Conservation (phyloP, 495 filamentous ascomycete species). For the Penicillium nucicola region DNA sequence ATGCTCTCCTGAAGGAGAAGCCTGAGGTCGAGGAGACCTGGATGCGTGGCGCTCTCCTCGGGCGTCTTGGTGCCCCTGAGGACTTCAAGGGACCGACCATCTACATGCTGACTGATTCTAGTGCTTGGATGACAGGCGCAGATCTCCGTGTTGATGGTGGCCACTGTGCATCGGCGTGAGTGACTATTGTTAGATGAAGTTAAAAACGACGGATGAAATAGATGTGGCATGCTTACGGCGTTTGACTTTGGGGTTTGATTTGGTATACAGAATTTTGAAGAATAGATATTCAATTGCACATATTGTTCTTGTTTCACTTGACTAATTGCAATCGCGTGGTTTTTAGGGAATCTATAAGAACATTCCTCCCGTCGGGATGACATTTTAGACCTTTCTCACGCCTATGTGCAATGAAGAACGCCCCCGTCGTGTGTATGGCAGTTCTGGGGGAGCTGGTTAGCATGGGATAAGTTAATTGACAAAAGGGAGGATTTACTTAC, state of each 20-base stretch:
- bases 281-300: background rate
- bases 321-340: background rate
- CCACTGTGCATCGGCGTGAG: conserved; percentile 35
- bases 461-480: background rate
- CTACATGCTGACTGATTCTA: conserved; percentile 42
- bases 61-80: conserved; percentile 34
- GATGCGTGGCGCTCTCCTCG: conserved; percentile 34
- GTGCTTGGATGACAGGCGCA: conserved; percentile 39
- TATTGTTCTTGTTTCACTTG: background rate
- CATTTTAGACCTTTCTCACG: too few relatives aligned
- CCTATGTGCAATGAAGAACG: conserved; percentile 28
- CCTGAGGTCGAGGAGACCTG: conserved; percentile 54
- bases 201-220: conserved; percentile 1
- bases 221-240: conserved; percentile 13
- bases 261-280: background rate
- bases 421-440: conserved; percentile 33
- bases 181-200: background rate
- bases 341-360: too few relatives aligned
- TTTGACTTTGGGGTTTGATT: conserved; percentile 1
- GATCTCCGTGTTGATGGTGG: conserved; percentile 40
- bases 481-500: conserved; percentile 11
- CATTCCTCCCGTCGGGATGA: background rate
- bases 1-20: conserved; percentile 42
- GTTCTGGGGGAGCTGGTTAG: conserved; percentile 21
- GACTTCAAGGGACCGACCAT: conserved; percentile 43